Conservation (phyloP, 2,329 filamentous ascomycete species). For the Tympanopsis confertula region DNA sequence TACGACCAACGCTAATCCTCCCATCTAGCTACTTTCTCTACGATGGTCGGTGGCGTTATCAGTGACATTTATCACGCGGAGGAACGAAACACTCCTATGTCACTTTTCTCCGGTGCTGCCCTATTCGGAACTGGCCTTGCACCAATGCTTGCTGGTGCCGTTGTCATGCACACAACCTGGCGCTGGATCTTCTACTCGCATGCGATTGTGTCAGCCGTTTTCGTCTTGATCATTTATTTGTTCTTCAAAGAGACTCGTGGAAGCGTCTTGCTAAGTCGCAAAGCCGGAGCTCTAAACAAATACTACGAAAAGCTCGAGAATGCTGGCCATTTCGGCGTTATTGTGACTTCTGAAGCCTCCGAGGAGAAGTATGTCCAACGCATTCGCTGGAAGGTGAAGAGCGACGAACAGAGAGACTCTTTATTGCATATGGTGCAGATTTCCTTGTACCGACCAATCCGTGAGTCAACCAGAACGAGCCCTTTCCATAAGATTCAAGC, state of each 20-base stretch:
- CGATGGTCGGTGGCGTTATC: slow-evolving; percentile 85
- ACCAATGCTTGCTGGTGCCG: slow-evolving; percentile 58
- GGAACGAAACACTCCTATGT: slow-evolving; percentile 80
- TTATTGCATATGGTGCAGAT: slow-evolving; percentile 59
- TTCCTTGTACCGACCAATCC: slow-evolving; percentile 68
- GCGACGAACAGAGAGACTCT: slow-evolving; percentile 64
- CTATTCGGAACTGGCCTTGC: slow-evolving; percentile 71
- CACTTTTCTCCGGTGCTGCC: slow-evolving; percentile 69
- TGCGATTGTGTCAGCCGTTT: slow-evolving; percentile 51
- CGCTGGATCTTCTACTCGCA: slow-evolving; percentile 87
- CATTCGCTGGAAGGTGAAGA: slow-evolving; percentile 69
- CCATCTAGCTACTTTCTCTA: slow-evolving; percentile 51
- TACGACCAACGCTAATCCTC: neutral
- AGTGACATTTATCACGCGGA: slow-evolving; percentile 72
- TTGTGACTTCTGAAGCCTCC: slow-evolving; percentile 12
- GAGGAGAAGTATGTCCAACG: slow-evolving; percentile 25
- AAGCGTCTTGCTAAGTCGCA: slow-evolving; percentile 61
- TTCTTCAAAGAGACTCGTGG: slow-evolving; percentile 77
- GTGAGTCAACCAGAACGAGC: slow-evolving; percentile 17
- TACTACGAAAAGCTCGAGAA: slow-evolving; percentile 69
- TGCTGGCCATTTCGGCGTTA: slow-evolving; percentile 42
- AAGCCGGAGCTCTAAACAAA: slow-evolving; percentile 64
- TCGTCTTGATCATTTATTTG: slow-evolving; percentile 21
- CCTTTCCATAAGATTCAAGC: slow-evolving; percentile 1
- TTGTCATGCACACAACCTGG: slow-evolving; percentile 60